Percentiles rank a stretch among this genome's conserved stretches.
phyloP scores from a whole-genome alignment of 2,329 filamentous ascomycete species.

The Ophidiomyces ophidiicola region DNA sequence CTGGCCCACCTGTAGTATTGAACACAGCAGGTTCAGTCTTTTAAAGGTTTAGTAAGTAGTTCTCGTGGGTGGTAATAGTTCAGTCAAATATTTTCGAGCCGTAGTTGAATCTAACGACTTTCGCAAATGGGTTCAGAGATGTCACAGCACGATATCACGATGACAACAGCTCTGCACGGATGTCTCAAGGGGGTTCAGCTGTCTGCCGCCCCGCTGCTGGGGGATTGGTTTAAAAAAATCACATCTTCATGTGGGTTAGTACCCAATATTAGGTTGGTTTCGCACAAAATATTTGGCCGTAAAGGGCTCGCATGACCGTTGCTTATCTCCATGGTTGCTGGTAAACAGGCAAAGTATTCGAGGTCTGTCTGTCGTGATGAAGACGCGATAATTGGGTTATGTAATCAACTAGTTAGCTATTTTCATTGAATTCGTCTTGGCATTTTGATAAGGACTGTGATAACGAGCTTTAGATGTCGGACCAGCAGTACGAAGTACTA shows the following conservation, averaged over 20 bases:
- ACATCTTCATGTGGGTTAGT: slow-evolving; percentile 13
- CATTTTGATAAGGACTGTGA: neutral
- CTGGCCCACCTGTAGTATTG: too few relatives aligned
- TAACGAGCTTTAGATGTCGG: too few relatives aligned
- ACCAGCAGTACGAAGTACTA: neutral
- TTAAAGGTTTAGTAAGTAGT: too few relatives aligned
- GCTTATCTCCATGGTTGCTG: slow-evolving; percentile 13
- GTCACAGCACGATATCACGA: slow-evolving; percentile 3
- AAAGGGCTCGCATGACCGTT: slow-evolving; percentile 10
- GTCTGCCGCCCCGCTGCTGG: slow-evolving; percentile 25
- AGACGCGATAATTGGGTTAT: too few relatives aligned
- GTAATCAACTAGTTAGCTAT: neutral
- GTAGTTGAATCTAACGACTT: neutral
- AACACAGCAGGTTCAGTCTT: too few relatives aligned
- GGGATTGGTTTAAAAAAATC: slow-evolving; percentile 17
- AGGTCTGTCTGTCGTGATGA: too few relatives aligned
- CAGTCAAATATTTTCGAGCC: too few relatives aligned
- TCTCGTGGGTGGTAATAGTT: too few relatives aligned
- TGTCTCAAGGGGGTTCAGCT: slow-evolving; percentile 12
- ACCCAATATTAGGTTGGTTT: slow-evolving; percentile 5
- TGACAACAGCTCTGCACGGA: slow-evolving; percentile 8
- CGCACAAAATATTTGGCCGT: slow-evolving; percentile 3
- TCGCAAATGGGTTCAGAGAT: slow-evolving; percentile 1
- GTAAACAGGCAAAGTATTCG: neutral
- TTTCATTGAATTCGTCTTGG: neutral